Evolutionary conservation across 257 asterid genomes (phyloP), one percentile per base, ranked within the genome.

Genomic region (Ocimum tenuiflorum): DNA sequence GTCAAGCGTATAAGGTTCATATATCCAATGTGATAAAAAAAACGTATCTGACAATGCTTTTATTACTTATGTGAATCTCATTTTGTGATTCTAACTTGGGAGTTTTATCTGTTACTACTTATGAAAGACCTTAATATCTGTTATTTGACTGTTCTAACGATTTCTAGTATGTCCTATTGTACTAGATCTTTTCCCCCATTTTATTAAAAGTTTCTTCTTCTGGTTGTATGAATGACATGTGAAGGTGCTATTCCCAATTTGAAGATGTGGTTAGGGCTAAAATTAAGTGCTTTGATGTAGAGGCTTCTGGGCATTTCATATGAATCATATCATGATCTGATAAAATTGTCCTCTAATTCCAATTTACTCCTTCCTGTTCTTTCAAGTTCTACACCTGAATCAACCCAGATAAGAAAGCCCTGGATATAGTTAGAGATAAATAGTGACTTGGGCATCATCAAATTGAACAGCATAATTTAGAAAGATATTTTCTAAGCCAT

Each of bases 51-150:
- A 64, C 10, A 14, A 27, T 55, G 29, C 65, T 43, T 52, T 43
- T 43, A 9, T 54, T 46, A 29, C 36, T 24, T 52, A 5, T 60
- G 24, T 52, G 62, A 3, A 27, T 31, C 55, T 6, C 31, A 10
- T 46, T 63, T 47, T n/a, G 43, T 19, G 4, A 15, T 47, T 41
- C 8, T 11, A 14, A 42, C 9, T 45, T 35, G 14, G 23, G 24
- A n/a, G 36, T 23, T 29, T 41, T 39, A 42, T 62, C 53, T 39
- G 68, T 52, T 45, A 69, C 31, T 12, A n/a, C 53, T 23, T 45
- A 18, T 53, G 23, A n/a, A 53, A 55, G 64, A 18, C 41, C 48
- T 61, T 15, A 58, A 42, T 38, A 27, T 60, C 14, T 69, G 59
- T 58, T 20, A 60, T 53, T 20, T 29, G 47, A 39, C 41, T 60